phyloP scores from a whole-genome alignment of 306 rosid genomes.

The Trifolium pratense region DNA sequence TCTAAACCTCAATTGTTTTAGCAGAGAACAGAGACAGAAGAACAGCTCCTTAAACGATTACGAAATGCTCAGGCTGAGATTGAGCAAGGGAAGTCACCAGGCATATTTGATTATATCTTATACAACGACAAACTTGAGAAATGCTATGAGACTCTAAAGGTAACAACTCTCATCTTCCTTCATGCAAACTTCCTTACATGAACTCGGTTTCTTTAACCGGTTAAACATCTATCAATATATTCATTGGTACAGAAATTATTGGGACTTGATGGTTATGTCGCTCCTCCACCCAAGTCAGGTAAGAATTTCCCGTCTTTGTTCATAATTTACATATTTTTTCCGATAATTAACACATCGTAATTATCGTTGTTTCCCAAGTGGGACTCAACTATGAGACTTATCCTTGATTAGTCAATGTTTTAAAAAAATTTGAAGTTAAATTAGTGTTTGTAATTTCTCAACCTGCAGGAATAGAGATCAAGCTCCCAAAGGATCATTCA shows the following conservation, averaged over 20 bases:
- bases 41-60: conserved; percentile 76
- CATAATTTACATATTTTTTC: not conserved
- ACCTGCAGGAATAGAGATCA: conserved; percentile 58
- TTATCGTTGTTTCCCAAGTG: not conserved
- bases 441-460: conserved; percentile 18
- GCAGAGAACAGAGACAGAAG: conserved; percentile 87
- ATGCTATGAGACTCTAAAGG: conserved; percentile 75
- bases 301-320: conserved; percentile 32
- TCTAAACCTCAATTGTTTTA: conserved; percentile 6
- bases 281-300: conserved; percentile 57
- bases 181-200: not conserved
- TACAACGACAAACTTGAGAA: conserved; percentile 73
- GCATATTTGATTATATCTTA: conserved; percentile 70
- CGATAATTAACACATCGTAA: not conserved
- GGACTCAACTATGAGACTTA: not conserved
- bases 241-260: conserved; percentile 56
- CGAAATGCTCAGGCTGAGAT: conserved; percentile 78
- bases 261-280: conserved; percentile 62
- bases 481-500: conserved; percentile 57
- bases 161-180: conserved; percentile 40
- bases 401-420: not conserved
- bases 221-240: conserved; percentile 24
- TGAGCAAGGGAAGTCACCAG: conserved; percentile 70
- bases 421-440: conserved; percentile 10
- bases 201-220: conserved; percentile 9